Evolutionary conservation across 2,329 filamentous ascomycete genomes (phyloP).

Genomic region (Sporothrix variecibatus): DNA sequence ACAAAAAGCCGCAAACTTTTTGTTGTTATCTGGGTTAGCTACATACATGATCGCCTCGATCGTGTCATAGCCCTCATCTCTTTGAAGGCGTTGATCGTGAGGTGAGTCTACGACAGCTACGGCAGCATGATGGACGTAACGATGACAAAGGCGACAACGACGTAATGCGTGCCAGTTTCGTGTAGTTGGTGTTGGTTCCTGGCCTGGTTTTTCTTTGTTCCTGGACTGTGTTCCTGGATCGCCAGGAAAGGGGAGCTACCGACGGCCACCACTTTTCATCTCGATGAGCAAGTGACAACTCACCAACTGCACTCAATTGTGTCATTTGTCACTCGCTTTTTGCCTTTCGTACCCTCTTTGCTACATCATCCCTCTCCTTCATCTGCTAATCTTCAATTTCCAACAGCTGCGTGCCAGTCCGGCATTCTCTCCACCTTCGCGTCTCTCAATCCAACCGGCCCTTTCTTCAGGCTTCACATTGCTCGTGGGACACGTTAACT

Average conservation of each 20-base stretch:
- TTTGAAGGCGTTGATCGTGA: slow-evolving; percentile 33
- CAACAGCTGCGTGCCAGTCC: slow-evolving; percentile 48
- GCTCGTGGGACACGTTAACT: slow-evolving; percentile 64
- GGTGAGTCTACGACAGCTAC: slow-evolving; percentile 27
- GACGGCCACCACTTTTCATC: not conserved
- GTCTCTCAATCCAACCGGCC: slow-evolving; percentile 43
- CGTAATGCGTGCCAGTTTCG: not conserved
- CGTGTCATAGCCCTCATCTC: slow-evolving; percentile 29
- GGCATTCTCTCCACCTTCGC: slow-evolving; percentile 40
- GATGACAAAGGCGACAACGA: not conserved
- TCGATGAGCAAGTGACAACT: slow-evolving; percentile 10
- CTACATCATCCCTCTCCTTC: not conserved
- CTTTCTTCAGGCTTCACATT: slow-evolving; percentile 42
- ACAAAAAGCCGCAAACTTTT: slow-evolving; percentile 23
- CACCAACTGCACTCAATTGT: not conserved
- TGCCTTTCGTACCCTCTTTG: not conserved
- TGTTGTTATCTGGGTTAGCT: slow-evolving; percentile 24
- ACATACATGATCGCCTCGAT: slow-evolving; percentile 34
- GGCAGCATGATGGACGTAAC: not conserved
- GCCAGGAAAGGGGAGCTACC: not conserved
- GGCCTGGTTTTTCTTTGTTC: not conserved
- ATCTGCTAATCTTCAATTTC: slow-evolving; percentile 23
- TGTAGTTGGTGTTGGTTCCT: not conserved
- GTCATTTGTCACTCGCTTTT: slow-evolving; percentile 1
- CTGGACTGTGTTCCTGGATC: slow-evolving; percentile 4